A percentile compares a stretch with the other conserved stretches of the same genome.
phyloP scores from a whole-genome alignment of 140 eudicot genomes.

The Oenanthe javanica region DNA sequence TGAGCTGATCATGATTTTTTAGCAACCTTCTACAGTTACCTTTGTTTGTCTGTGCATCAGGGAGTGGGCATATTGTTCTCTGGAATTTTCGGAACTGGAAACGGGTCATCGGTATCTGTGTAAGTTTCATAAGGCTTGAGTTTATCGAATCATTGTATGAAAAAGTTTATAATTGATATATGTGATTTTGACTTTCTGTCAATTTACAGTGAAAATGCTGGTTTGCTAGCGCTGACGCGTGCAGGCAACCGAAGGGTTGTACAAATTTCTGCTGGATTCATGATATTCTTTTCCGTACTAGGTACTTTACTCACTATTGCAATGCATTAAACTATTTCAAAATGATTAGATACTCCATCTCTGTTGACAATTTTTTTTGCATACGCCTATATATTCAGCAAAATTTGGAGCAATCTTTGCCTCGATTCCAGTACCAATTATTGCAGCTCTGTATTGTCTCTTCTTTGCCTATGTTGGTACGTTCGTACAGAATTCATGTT shows the following conservation, averaged over 20 bases:
- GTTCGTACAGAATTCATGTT: not conserved
- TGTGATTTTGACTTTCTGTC: not conserved
- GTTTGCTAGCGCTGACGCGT: conserved; percentile 80
- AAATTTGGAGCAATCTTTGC: conserved; percentile 98
- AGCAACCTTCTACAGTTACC: not conserved
- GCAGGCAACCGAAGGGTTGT: conserved; percentile 96
- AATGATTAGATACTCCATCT: not conserved
- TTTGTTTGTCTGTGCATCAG: conserved; percentile 16
- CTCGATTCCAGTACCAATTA: conserved; percentile 90
- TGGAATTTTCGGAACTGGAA: conserved; percentile 65
- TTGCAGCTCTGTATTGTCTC: conserved; percentile 79
- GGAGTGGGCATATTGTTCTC: conserved; percentile 86
- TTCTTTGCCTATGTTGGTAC: conserved; percentile 94
- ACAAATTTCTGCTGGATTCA: conserved; percentile 91
- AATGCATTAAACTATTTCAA: not conserved
- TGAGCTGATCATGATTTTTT: not conserved
- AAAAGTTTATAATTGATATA: not conserved
- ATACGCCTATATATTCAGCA: conserved; percentile 29
- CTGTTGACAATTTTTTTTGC: not conserved
- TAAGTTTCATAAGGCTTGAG: conserved; percentile 28
- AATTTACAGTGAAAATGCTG: conserved; percentile 78
- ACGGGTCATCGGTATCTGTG: conserved; percentile 82
- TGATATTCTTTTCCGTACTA: conserved; percentile 93
- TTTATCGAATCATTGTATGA: not conserved
- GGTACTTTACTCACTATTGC: conserved; percentile 28